phyloP scores from a whole-genome alignment of 2,329 filamentous ascomycete species.

The Blastomyces gilchristii region DNA sequence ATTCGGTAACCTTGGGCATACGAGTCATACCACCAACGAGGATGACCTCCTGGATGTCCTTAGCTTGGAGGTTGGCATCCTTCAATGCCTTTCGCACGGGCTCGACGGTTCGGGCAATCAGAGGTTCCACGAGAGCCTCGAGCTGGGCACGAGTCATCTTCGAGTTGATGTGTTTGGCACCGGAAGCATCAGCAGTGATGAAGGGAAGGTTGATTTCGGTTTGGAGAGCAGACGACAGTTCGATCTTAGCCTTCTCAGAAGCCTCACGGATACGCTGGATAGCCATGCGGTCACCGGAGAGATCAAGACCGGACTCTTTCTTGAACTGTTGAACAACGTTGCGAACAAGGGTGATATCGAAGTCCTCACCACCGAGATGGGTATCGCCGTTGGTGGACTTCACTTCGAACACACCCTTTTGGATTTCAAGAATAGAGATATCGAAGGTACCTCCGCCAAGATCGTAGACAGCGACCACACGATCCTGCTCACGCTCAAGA shows the following conservation, averaged over 20 bases:
- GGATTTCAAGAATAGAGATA: constrained; percentile 95
- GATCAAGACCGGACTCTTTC: constrained; percentile 85
- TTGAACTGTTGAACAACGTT: constrained; percentile 94
- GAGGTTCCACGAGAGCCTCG: constrained; percentile 81
- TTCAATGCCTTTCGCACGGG: constrained; percentile 95
- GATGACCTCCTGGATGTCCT: constrained; percentile 95
- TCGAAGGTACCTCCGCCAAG: constrained; percentile 97
- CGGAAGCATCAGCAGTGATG: constrained; percentile 91
- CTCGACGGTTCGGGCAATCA: constrained; percentile 77
- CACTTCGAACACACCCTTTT: constrained; percentile 96
- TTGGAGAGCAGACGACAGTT: constrained; percentile 86
- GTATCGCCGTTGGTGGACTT: constrained; percentile 99
- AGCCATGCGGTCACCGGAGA: constrained; percentile 89
- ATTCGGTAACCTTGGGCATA: constrained; percentile 97
- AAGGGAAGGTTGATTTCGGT: constrained; percentile 98
- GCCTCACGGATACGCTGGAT: constrained; percentile 98
- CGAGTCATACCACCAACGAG: constrained; percentile 98
- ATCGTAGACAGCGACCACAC: constrained; percentile 91
- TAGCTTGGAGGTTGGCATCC: constrained; percentile 81
- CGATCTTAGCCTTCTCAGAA: constrained; percentile 98
- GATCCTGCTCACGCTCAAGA: constrained; percentile 86
- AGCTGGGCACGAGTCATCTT: constrained; percentile 90
- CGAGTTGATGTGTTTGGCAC: constrained; percentile 95
- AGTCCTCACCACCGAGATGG: constrained; percentile 95
- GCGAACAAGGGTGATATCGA: constrained; percentile 88